A percentile compares a stretch with the other conserved stretches of the same genome.
Evolutionary conservation across 345 rosid genomes (phyloP).

Genomic region (Ricinus communis): DNA sequence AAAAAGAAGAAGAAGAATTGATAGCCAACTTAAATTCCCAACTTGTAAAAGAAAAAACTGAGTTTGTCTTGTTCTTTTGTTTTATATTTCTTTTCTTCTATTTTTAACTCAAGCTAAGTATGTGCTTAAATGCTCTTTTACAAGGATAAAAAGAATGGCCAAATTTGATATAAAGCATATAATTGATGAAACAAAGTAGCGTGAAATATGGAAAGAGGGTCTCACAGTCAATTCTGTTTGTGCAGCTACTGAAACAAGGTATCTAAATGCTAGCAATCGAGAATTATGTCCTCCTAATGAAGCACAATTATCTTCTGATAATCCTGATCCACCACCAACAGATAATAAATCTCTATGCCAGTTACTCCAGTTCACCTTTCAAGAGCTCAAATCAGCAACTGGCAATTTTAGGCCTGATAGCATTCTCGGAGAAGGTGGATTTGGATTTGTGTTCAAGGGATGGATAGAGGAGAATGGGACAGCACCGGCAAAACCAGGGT

Average conservation of each 20-base stretch:
- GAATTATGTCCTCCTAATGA: slow-evolving; percentile 58
- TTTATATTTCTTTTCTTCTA: neutral
- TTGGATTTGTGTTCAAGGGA: slow-evolving; percentile 36
- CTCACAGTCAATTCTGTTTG: slow-evolving; percentile 7
- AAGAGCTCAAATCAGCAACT: slow-evolving; percentile 34
- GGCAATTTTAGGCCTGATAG: slow-evolving; percentile 40
- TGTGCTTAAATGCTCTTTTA: neutral
- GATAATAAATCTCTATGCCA: slow-evolving; percentile 41
- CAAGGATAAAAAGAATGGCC: slow-evolving; percentile 2
- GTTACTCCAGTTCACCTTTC: slow-evolving; percentile 32
- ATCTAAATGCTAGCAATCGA: slow-evolving; percentile 74
- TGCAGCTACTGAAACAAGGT: slow-evolving; percentile 68
- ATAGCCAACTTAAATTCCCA: neutral
- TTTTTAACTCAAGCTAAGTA: neutral
- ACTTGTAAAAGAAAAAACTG: neutral
- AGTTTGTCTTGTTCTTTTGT: neutral
- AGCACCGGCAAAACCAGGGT: slow-evolving; percentile 35
- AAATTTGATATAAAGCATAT: slow-evolving; percentile 1
- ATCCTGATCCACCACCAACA: slow-evolving; percentile 34
- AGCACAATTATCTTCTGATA: slow-evolving; percentile 50
- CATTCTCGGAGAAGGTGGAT: slow-evolving; percentile 41
- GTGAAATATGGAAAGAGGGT: neutral
- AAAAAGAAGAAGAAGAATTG: neutral
- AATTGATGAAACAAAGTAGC: too few relatives aligned
- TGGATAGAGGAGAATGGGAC: slow-evolving; percentile 42